Conservation (phyloP, 179 eudicot species). For the Nepenthes alata region DNA sequence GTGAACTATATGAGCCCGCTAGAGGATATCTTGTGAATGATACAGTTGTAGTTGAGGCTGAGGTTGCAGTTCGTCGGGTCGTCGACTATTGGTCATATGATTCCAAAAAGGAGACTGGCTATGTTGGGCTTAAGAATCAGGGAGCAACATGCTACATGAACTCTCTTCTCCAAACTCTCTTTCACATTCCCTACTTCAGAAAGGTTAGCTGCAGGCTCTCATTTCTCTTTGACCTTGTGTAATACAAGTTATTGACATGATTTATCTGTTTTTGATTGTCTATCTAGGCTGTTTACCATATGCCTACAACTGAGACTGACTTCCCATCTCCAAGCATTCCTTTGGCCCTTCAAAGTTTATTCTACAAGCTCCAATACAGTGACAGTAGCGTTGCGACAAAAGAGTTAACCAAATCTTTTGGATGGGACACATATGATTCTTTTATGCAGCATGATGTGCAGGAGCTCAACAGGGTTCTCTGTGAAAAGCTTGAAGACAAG, state of each 20-base stretch:
- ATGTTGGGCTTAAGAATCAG: conserved; percentile 90
- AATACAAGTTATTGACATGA: background rate
- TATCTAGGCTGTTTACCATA: conserved; percentile 78
- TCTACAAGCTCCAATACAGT: conserved; percentile 79
- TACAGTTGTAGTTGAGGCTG: conserved; percentile 67
- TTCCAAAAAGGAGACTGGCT: conserved; percentile 91
- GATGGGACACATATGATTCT: conserved; percentile 89
- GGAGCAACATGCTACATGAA: conserved; percentile 97
- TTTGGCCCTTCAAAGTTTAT: conserved; percentile 79
- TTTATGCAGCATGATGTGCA: conserved; percentile 97
- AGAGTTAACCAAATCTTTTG: conserved; percentile 84
- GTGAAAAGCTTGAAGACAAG: conserved; percentile 90
- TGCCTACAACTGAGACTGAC: conserved; percentile 93
- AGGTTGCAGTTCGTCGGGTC: conserved; percentile 68
- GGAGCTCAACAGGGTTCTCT: conserved; percentile 77
- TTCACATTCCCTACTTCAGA: conserved; percentile 83
- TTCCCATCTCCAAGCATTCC: conserved; percentile 84
- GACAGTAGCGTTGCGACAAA: conserved; percentile 80
- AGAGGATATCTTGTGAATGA: conserved; percentile 72
- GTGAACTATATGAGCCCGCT: conserved; percentile 72
- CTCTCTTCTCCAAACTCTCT: conserved; percentile 77
- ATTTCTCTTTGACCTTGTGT: background rate
- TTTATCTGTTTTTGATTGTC: background rate
- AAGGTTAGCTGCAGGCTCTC: conserved; percentile 34
- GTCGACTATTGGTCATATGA: conserved; percentile 69